Base-by-base conservation (phyloP, 2,329 filamentous ascomycete species). In the Penicillium sp. region DNA sequence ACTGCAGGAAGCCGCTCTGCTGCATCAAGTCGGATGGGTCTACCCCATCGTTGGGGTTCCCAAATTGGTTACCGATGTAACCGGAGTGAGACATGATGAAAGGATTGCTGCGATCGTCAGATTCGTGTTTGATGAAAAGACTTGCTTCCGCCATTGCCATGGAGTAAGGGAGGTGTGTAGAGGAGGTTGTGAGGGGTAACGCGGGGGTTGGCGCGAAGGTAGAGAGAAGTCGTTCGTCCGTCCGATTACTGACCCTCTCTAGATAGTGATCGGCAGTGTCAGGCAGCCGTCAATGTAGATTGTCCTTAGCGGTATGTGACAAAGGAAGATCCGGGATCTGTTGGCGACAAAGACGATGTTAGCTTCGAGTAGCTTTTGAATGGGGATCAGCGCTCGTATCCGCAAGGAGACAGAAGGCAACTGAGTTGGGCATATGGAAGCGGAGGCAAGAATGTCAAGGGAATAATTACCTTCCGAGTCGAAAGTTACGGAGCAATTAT, bases 21-120 rank as follows among this genome's bases (percentile, higher is more conserved):
- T 76, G 74, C 81, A 91, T 87, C 49, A 96, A 78, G 53, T 93
- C 88, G 51, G 87, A 91, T 9, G 91, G 91, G 64, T 96, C 87
- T 62, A 96, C 84, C 62, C 79, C 75, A 54, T 76, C 77, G 55
- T 78, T 77, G 54, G 75, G 75, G 55, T 70, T 66, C 51, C 69
- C 74, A 66, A 79, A 79, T 55, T 78, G 77, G 46, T 77, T 76
- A 47, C 69, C 67, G 69, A 80, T 77, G 46, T 72, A 69, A 51
- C 71, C 70, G 56, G 70, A 70, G 52, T 76, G 71, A 52, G 69
- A 70, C 61, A 72, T 69, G 59, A 75, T 72, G 65, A 74, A 78
- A 40, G 65, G 67, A 47, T 67, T 83, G 59, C 72, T 71, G 61
- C 78, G 77, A 53, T 85, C 81, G 67, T 84, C 78, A 51, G 80